phyloP scores from a whole-genome alignment of 257 asterid species.

The Petrea volubilis region DNA sequence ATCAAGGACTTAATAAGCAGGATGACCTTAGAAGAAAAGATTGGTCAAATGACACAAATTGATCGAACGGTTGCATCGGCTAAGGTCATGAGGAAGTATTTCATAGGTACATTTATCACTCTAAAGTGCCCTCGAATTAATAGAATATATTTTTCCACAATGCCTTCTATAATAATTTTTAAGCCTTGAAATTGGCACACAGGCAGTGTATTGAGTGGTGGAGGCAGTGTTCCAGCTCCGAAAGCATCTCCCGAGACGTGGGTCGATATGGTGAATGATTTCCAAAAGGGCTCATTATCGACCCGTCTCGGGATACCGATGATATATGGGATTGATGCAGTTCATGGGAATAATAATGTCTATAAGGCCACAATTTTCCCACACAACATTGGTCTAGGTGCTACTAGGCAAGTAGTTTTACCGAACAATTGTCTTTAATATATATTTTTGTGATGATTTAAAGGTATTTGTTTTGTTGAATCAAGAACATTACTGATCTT shows the following conservation, averaged over 20 bases:
- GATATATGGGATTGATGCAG: constrained; percentile 79
- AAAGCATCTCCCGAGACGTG: constrained; percentile 57
- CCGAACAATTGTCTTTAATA: not conserved
- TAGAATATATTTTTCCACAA: not conserved
- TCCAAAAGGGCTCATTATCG: constrained; percentile 63
- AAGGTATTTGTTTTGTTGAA: not conserved
- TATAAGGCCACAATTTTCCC: constrained; percentile 36
- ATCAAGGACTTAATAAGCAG: constrained; percentile 46
- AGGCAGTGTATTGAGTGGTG: constrained; percentile 80
- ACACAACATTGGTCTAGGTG: constrained; percentile 36
- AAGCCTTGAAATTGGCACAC: not conserved
- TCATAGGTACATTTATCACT: constrained; percentile 37
- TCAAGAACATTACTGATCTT: not conserved
- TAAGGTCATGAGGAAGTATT: constrained; percentile 48
- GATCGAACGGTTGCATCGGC: constrained; percentile 55
- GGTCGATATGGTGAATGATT: constrained; percentile 66
- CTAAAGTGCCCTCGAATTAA: too few relatives aligned
- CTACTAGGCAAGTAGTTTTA: constrained; percentile 28
- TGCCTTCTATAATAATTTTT: not conserved
- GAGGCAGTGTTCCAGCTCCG: constrained; percentile 76
- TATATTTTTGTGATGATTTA: not conserved
- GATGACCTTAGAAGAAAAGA: constrained; percentile 64
- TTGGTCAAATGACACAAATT: constrained; percentile 72
- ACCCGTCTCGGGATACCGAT: constrained; percentile 75
- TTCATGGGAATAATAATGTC: constrained; percentile 55